Evolutionary conservation across 1,139 yeast genomes (phyloP).

Genomic region (Arxiozyma heterogenica): DNA sequence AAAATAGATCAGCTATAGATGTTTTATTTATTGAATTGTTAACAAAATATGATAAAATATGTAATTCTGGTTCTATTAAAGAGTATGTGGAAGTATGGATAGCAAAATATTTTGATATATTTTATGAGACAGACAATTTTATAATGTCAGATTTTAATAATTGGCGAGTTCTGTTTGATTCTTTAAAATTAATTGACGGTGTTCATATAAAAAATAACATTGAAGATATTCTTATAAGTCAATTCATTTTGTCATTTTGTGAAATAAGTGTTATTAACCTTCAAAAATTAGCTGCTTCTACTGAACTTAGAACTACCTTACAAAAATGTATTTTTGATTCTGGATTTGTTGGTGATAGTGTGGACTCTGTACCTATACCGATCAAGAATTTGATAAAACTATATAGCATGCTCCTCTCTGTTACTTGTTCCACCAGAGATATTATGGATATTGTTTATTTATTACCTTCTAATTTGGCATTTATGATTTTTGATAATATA

Average conservation of each 20-base stretch:
- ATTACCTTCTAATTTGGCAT: constrained; percentile 6
- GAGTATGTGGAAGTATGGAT: constrained; percentile 1
- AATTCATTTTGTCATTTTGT: background rate
- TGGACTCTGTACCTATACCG: background rate
- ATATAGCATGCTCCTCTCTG: constrained; percentile 8
- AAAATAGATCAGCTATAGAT: background rate
- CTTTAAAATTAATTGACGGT: background rate
- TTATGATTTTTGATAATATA: constrained; percentile 12
- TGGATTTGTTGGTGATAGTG: background rate
- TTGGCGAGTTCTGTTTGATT: constrained; percentile 1
- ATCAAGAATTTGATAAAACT: background rate
- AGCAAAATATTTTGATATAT: background rate
- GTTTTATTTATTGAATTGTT: background rate
- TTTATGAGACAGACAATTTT: constrained; percentile 1
- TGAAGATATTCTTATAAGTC: background rate
- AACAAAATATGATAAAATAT: background rate
- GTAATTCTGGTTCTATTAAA: background rate
- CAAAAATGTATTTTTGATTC: constrained; percentile 13
- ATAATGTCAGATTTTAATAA: background rate
- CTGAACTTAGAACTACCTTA: constrained; percentile 3
- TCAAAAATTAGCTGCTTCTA: constrained; percentile 6
- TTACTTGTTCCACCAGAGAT: constrained; percentile 13
- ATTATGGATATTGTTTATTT: constrained; percentile 12
- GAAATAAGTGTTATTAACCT: constrained; percentile 4
- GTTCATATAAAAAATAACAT: background rate